Conservation (phyloP, 2,329 filamentous ascomycete species). For the Curvularia sp. region DNA sequence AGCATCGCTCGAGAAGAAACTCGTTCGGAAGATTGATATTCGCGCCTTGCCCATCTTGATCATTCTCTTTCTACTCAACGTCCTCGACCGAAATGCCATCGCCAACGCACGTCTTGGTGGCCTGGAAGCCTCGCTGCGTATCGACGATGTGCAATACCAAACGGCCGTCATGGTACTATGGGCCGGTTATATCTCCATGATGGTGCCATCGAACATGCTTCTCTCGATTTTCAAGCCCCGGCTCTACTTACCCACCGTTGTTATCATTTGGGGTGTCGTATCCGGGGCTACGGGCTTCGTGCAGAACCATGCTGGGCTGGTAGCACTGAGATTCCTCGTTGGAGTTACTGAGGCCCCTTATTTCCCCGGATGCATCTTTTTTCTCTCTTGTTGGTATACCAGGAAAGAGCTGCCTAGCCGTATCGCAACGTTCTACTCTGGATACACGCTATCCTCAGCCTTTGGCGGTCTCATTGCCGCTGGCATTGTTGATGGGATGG, state of each 20-base stretch:
- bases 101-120: slow-evolving; percentile 38
- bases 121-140: slow-evolving; percentile 19
- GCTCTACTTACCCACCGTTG: slow-evolving; percentile 59
- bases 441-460: slow-evolving; percentile 60
- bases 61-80: slow-evolving; percentile 40
- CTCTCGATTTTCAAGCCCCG: slow-evolving; percentile 63
- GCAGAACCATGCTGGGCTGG: slow-evolving; percentile 51
- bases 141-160: slow-evolving; percentile 31
- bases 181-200: slow-evolving; percentile 65
- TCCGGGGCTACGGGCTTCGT: slow-evolving; percentile 58
- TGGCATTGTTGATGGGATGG: slow-evolving; percentile 46
- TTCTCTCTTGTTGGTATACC: slow-evolving; percentile 36
- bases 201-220: slow-evolving; percentile 66
- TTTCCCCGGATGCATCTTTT: slow-evolving; percentile 30
- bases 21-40: slow-evolving; percentile 40
- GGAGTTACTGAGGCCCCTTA: slow-evolving; percentile 35
- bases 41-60: slow-evolving; percentile 40
- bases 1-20: slow-evolving; percentile 36
- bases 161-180: slow-evolving; percentile 60
- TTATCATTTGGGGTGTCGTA: slow-evolving; percentile 53
- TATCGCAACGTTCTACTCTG: slow-evolving; percentile 63
- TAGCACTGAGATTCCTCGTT: slow-evolving; percentile 54
- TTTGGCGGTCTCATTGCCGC: slow-evolving; percentile 65
- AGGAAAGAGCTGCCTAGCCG: slow-evolving; percentile 57
- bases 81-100: slow-evolving; percentile 42